Evolutionary conservation across 2,329 filamentous ascomycete genomes (phyloP).

Genomic region (Ceratocystis cubensis): DNA sequence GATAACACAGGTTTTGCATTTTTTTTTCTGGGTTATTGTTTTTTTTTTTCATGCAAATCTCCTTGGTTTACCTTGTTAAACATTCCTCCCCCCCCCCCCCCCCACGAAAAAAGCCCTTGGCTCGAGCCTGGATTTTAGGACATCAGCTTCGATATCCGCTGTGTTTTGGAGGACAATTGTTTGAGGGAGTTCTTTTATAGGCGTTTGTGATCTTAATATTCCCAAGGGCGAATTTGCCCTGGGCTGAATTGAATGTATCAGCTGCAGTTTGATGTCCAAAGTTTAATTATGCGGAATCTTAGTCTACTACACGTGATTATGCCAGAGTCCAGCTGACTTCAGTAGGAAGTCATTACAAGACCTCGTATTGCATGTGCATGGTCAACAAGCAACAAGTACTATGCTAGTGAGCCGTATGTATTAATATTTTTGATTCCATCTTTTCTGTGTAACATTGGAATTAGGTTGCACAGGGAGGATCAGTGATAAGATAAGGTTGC

Average conservation of each 20-base stretch:
- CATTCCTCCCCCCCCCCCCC: too few relatives aligned
- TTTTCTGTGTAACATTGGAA: neutral
- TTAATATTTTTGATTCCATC: neutral
- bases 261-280: neutral
- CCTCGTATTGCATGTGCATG: neutral
- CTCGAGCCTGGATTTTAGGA: neutral
- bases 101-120: too few relatives aligned
- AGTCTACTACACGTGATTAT: too few relatives aligned
- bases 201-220: constrained; percentile 6
- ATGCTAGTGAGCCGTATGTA: neutral
- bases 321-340: too few relatives aligned
- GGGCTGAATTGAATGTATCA: constrained; percentile 1
- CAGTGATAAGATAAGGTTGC: neutral
- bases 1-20: constrained; percentile 16
- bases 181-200: neutral
- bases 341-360: neutral
- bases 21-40: constrained; percentile 2
- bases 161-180: neutral
- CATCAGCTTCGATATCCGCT: neutral
- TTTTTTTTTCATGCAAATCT: neutral
- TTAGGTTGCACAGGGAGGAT: neutral
- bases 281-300: too few relatives aligned
- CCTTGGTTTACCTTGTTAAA: neutral
- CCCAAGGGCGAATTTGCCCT: neutral
- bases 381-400: neutral